phyloP scores from a whole-genome alignment of 768 basidiomycete genomes.

The Peribolospora kevripleyi region DNA sequence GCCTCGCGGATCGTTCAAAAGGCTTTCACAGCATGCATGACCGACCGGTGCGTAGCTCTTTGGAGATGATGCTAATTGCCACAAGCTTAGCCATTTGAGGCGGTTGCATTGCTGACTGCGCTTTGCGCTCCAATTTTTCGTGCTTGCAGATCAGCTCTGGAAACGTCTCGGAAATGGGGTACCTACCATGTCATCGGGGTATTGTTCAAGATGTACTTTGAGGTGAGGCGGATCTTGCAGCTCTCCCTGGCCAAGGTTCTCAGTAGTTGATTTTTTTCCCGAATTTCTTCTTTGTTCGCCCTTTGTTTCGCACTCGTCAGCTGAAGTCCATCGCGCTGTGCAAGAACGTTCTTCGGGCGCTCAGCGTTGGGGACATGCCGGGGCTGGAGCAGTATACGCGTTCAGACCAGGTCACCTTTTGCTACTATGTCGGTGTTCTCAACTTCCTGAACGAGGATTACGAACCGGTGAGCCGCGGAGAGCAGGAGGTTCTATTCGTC shows the following conservation, averaged over 20 bases:
- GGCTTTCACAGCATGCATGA: constrained; percentile 71
- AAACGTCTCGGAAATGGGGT: constrained; percentile 65
- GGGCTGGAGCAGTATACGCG: constrained; percentile 42
- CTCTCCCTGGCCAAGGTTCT: background rate
- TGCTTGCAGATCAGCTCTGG: constrained; percentile 16
- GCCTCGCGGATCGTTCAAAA: constrained; percentile 66
- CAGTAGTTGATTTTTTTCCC: background rate
- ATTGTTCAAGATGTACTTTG: constrained; percentile 83
- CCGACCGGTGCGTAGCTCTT: constrained; percentile 34
- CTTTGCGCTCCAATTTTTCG: background rate
- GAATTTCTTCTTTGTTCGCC: background rate
- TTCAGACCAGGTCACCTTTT: constrained; percentile 52
- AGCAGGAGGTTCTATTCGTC: constrained; percentile 30
- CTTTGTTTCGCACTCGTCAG: constrained; percentile 22
- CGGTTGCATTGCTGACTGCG: constrained; percentile 31
- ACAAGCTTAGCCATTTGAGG: constrained; percentile 1
- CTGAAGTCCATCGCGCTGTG: constrained; percentile 74
- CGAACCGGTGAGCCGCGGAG: constrained; percentile 6
- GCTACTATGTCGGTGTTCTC: constrained; percentile 85
- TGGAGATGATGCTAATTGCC: background rate
- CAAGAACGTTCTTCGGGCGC: constrained; percentile 71
- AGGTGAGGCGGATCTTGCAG: constrained; percentile 27
- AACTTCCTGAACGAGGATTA: constrained; percentile 84
- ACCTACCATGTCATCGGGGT: constrained; percentile 78
- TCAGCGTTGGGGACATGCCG: constrained; percentile 71